phyloP scores from a whole-genome alignment of 2,329 filamentous ascomycete genomes.

The Neoarthrinium moseri region DNA sequence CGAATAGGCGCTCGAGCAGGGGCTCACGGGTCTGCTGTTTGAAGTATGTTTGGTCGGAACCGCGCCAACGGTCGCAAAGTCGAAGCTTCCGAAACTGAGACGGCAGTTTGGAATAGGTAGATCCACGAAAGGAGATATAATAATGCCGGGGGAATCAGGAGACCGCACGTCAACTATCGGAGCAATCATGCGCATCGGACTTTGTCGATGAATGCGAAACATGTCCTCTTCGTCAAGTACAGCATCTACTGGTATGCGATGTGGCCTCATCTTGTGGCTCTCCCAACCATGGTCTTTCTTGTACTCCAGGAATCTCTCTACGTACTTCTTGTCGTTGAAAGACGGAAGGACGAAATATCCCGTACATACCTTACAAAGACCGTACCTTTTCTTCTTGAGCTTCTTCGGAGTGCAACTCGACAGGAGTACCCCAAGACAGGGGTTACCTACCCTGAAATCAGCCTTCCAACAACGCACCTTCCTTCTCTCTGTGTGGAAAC shows the following conservation, averaged over 20 bases:
- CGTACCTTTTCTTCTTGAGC: conserved; percentile 1
- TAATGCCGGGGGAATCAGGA: no score
- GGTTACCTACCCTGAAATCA: background rate
- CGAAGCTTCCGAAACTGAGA: conserved; percentile 2
- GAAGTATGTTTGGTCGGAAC: background rate
- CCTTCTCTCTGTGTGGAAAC: background rate
- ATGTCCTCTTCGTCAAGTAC: conserved; percentile 14
- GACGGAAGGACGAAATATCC: conserved; percentile 10
- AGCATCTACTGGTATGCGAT: conserved; percentile 11
- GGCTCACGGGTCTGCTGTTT: no score
- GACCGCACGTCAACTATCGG: no score
- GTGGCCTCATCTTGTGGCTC: conserved; percentile 16
- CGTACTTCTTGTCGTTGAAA: conserved; percentile 14
- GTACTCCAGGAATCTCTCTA: conserved; percentile 21
- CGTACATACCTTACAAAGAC: conserved; percentile 6
- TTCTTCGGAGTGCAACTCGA: conserved; percentile 1
- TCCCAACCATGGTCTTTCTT: conserved; percentile 18
- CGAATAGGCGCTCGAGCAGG: background rate
- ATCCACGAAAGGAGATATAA: no score
- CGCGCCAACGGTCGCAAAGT: conserved; percentile 6
- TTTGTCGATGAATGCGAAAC: background rate
- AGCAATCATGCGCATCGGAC: background rate
- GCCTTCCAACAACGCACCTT: conserved; percentile 3
- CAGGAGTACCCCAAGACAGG: background rate
- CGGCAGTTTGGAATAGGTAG: background rate